Evolutionary conservation across 2,329 filamentous ascomycete genomes (phyloP), one percentile per base, ranked within the genome.

Genomic region (Aspergillus ruber): DNA sequence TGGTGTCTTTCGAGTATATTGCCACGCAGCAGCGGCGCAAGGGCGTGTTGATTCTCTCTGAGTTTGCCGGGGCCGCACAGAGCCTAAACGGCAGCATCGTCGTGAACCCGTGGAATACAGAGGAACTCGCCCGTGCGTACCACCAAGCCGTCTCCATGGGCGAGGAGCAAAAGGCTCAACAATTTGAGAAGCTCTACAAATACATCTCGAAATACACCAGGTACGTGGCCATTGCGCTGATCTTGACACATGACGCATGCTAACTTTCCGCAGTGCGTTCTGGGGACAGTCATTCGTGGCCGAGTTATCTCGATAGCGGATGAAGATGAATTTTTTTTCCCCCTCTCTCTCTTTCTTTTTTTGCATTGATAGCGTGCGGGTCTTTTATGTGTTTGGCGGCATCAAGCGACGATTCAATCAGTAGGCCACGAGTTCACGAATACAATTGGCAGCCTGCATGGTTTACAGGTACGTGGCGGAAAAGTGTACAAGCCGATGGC

Each of bases 1-100:
- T 96, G 17, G 90, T 96, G 38, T 93, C 89, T 1, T 96, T 95
- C 71, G 90, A 96, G 70, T 96, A 96, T 73, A 95, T 96, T 56
- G 90, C 90, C 23, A 89, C 87, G 10, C 90, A 96, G 66, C 81
- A 86, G 58, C 82, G 90, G 61, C 84, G 88, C 46, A 88, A 95
- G 65, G 90, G 90, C 47, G 86, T 89, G 51, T 87, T 96, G 80
- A 89, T 96, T 49, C 79, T 96, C 33, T 95, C 90, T 44, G 90
- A 96, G 66, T 96, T 96, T 65, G 90, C 90, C 1, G 91, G 90
- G 23, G 90, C 90, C 3, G 90, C 90, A 0, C 90, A 96, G 70
- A 91, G 86, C 48, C 79, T 96, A 50, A 95, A 93, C 58, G 90
- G 90, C 50, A 88, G 87, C 56, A 76, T 96, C 45, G 88, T 95